Evolutionary conservation across 805 yeast genomes (phyloP).

Genomic region (Brettanomyces custersianus): DNA sequence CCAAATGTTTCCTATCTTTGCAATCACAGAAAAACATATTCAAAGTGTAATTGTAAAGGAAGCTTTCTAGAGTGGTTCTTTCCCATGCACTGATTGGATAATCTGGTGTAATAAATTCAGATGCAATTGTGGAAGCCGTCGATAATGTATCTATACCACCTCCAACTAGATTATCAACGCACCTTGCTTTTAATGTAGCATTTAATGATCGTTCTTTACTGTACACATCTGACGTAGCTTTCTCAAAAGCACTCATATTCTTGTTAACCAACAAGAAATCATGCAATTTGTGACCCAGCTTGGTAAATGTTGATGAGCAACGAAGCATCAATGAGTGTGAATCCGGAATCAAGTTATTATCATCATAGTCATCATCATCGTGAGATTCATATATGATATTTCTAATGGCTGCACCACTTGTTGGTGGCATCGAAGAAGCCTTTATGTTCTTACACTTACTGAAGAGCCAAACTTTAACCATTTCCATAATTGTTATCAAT

Average conservation of each 20-base stretch:
- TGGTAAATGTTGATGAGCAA: too few species aligned
- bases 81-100: constrained; percentile 17
- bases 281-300: too few species aligned
- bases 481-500: constrained; percentile 27
- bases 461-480: constrained; percentile 23
- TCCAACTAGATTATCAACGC: neutral
- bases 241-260: too few species aligned
- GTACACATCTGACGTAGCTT: too few species aligned
- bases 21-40: constrained; percentile 27
- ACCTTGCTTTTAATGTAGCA: neutral
- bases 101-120: neutral
- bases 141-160: neutral
- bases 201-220: too few species aligned
- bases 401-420: neutral
- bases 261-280: too few species aligned
- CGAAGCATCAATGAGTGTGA: too few species aligned
- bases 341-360: too few species aligned
- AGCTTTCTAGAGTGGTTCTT: constrained; percentile 35
- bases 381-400: neutral
- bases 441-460: constrained; percentile 5
- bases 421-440: too few species aligned
- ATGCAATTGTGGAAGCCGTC: neutral
- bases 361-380: neutral
- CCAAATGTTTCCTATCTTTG: constrained; percentile 20
- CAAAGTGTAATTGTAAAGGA: constrained; percentile 33